Base-by-base conservation (phyloP, 371 early-diverging fungal genomes). In the Chytridiales sp. region DNA sequence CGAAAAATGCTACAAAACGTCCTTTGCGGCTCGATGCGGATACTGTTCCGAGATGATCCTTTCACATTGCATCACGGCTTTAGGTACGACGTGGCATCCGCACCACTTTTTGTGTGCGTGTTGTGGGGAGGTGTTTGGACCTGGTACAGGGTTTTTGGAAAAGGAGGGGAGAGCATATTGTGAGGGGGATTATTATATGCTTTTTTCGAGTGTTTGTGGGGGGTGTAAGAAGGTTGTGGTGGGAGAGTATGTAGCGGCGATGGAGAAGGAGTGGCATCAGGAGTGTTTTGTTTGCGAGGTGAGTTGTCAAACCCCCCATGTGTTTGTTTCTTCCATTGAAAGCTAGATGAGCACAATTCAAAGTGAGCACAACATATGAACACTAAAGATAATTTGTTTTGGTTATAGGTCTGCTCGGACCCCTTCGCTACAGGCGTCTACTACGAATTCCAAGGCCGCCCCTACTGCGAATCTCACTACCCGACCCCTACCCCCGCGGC, bases 81-180 rank as follows among this genome's bases (percentile, higher is more conserved):
- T 85, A 56, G 84, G 79, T 8, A 79, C 80, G 38, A 73, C 75
- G 5, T 90, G 88, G 88, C 90, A 90, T 52, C 73, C 86, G 24
- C 79, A 82, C 13, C 88, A 88, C 60, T 90, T 90, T 61, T 80
- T 80, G 32, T 90, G 90, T 65, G 75, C 71, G 34, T 70, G 85
- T 15, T 90, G 90, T 56, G 69, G 75, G 15, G 76, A 77, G 35
- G 71, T 78, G 34, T 66, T 89, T 52, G 85, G 81, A 31, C 83
- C 87, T 42, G 78, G 86, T 40, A 75, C 78, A 26, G 77, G 82
- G 26, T 87, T 87, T 51, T 74, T 87, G 77, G 88, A 88, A 11
- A 80, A 86, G 52, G 82, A 87, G 5, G 88, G 87, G 5, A 81
- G 81, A 53, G 82, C 88, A 0, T 90, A 89, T 59, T 90, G 90